Evolutionary conservation across 2,329 filamentous ascomycete genomes (phyloP), one percentile per base, ranked within the genome.

Genomic region (Daldinia sp.): DNA sequence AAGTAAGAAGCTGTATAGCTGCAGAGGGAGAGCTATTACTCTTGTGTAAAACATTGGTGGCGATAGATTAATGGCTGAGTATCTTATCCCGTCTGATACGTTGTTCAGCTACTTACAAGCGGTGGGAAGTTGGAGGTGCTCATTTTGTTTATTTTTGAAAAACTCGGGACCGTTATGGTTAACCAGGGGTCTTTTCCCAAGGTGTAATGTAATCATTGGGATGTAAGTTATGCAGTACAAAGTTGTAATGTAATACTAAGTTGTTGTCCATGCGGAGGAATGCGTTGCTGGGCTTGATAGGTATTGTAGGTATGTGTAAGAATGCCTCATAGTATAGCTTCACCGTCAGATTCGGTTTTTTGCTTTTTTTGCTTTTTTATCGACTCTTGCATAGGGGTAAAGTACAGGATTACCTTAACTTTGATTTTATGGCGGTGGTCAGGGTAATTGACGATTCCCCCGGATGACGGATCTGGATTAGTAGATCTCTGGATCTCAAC

Each of bases 381-480:
- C 51, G 62, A 63, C 56, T 53, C 59, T 44, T 50, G 62, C 26
- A 60, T 60, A 50, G 48, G 10, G 33, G 6, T 9, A 7, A 2
- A 35, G 33, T 54, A 46, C 39, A 60, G 59, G 15, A 64, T 26
- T 41, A 39, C 26, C 46, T 51, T 33, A 13, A 18, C 26, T 51
- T 48, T 13, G 26, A 18, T 42, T 42, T 12, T 51, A 48, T 18
- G 46, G 26, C 46, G 46, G 15, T 20, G 23, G 26, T 30, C 44
- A 50, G 44, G 53, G 56, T 42, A 59, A 56, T 54, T 39, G 50
- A 35, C 35, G 26, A 39, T 62, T 62, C 60, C 66, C 69, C 69
- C 69, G 66, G 69, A 67, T 60, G 66, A 71, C 66, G 60, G 69
- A 71, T 71, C 69, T 69, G 69, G 69, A 62, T 66, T 69, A 69